Evolutionary conservation across 2,329 filamentous ascomycete species (phyloP).

Genomic region (Aspergillus brunneoviolaceus): DNA sequence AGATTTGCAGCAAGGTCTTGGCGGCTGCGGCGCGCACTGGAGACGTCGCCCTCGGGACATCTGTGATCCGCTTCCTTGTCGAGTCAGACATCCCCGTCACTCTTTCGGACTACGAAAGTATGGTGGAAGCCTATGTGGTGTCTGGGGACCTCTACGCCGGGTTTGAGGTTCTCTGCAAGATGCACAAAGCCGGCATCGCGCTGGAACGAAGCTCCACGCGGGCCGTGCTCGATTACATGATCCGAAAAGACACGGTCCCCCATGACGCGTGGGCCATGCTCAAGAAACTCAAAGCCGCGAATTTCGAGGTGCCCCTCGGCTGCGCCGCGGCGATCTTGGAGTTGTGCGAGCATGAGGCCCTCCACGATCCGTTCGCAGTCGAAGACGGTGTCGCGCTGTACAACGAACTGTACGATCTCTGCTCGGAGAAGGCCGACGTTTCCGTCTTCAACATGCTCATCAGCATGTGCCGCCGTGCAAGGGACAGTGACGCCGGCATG

Average conservation of each 20-base stretch:
- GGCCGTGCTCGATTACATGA: constrained; percentile 60
- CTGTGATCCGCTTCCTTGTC: constrained; percentile 66
- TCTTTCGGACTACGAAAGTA: constrained; percentile 73
- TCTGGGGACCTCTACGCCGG: constrained; percentile 63
- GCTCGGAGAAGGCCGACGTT: constrained; percentile 43
- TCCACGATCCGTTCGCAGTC: constrained; percentile 37
- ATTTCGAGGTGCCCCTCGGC: constrained; percentile 51
- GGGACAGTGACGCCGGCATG: constrained; percentile 57
- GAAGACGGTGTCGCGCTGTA: constrained; percentile 59
- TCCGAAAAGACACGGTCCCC: constrained; percentile 47
- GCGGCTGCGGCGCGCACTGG: constrained; percentile 68
- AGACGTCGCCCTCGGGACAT: constrained; percentile 67
- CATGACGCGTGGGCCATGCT: constrained; percentile 58
- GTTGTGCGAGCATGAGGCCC: constrained; percentile 45
- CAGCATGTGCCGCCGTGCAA: constrained; percentile 46
- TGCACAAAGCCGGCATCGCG: constrained; percentile 63
- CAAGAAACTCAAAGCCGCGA: constrained; percentile 52
- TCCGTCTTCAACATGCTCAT: constrained; percentile 62
- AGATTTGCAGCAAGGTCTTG: constrained; percentile 67
- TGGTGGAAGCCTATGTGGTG: constrained; percentile 68
- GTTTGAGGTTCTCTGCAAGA: constrained; percentile 69
- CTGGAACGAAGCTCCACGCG: constrained; percentile 62
- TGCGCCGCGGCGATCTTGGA: constrained; percentile 53
- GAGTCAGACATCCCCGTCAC: constrained; percentile 57
- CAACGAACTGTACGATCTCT: constrained; percentile 58